Evolutionary conservation across 257 asterid genomes (phyloP).

Genomic region (Gardenia jasminoides): DNA sequence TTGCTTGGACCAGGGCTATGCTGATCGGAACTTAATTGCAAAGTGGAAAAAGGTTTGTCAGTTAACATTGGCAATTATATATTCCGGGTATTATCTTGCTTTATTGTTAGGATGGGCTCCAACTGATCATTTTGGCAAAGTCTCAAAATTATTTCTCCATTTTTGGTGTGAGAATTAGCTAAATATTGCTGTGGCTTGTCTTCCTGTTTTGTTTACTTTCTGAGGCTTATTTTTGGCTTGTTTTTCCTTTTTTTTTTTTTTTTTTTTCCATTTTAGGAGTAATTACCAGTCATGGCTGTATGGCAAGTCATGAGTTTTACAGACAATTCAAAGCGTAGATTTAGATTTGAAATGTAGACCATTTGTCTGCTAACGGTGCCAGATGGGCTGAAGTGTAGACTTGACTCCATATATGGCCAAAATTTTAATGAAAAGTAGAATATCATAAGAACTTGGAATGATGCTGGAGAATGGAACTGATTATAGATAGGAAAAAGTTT

Average conservation of each 20-base stretch:
- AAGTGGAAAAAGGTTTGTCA: conserved; percentile 80
- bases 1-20: conserved; percentile 91
- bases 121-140: neutral
- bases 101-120: too few relatives aligned
- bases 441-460: neutral
- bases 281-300: neutral
- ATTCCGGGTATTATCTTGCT: neutral
- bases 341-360: neutral
- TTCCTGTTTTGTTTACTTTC: too few relatives aligned
- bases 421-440: neutral
- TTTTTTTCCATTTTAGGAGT: neutral
- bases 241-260: too few relatives aligned
- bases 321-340: neutral
- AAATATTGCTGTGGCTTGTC: too few relatives aligned
- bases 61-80: neutral
- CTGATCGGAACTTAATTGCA: conserved; percentile 84
- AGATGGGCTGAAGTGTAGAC: neutral
- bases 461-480: neutral
- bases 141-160: neutral
- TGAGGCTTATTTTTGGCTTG: too few relatives aligned
- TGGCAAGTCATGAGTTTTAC: neutral
- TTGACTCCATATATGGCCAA: neutral
- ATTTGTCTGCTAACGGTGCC: neutral
- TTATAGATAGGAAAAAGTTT: neutral
- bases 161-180: neutral